These are phyloP conservation scores for Beauveria pseudobassiana DNA, from an alignment of 2,329 filamentous ascomycete species.

Conservation along the genomic window DNA sequence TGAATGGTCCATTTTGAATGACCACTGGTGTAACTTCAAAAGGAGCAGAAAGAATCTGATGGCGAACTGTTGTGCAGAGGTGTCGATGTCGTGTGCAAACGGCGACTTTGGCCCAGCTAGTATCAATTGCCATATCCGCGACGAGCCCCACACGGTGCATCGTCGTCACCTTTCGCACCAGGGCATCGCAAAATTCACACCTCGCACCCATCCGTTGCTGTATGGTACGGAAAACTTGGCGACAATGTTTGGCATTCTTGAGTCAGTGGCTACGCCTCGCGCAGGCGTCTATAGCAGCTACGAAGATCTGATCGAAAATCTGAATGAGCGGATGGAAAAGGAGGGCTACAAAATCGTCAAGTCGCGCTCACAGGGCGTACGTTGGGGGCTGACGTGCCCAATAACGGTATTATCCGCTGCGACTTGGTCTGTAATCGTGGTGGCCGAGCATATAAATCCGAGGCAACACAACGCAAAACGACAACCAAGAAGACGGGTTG, in stretches of 20 bases:
- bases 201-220: conserved; percentile 12
- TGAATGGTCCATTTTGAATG: neutral
- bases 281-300: conserved; percentile 31
- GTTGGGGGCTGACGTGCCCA: conserved; percentile 32
- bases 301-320: conserved; percentile 33
- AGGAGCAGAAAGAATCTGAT: neutral
- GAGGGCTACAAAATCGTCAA: conserved; percentile 41
- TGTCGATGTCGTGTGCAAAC: neutral
- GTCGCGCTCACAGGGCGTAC: conserved; percentile 32
- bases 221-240: conserved; percentile 21
- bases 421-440: conserved; percentile 39
- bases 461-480: conserved; percentile 38
- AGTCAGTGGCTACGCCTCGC: conserved; percentile 30
- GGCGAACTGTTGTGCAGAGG: neutral
- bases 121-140: too few species aligned
- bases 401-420: conserved; percentile 36
- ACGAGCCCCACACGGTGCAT: neutral
- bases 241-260: conserved; percentile 37
- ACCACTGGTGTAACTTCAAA: neutral
- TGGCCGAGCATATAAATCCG: conserved; percentile 35
- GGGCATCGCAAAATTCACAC: neutral
- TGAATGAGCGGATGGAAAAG: conserved; percentile 34
- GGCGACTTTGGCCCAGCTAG: neutral
- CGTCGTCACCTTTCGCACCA: neutral
- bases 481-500: conserved; percentile 39